These are phyloP conservation scores for Picochlorum sp. DNA, from an alignment of 139 green algal genomes.

Conservation along the genomic window DNA sequence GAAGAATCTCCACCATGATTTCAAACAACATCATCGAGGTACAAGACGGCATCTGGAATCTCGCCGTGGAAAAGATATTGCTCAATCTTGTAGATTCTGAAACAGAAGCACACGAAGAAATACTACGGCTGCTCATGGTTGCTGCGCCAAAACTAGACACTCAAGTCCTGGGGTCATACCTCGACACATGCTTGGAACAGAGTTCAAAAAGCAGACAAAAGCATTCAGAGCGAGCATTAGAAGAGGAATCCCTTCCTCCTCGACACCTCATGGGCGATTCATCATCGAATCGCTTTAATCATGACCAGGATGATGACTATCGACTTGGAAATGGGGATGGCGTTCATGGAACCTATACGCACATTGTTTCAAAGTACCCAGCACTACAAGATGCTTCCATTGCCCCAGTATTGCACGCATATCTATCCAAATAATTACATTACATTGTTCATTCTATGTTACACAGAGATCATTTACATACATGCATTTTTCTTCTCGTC, in stretches of 20 bases:
- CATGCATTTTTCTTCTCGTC: too few relatives aligned
- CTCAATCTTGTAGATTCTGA: constrained; percentile 48
- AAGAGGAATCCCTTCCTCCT: background rate
- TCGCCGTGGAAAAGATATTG: constrained; percentile 51
- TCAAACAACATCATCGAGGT: background rate
- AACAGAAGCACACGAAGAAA: constrained; percentile 63
- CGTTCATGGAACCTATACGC: constrained; percentile 27
- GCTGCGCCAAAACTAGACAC: constrained; percentile 31
- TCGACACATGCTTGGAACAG: constrained; percentile 34
- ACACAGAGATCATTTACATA: too few relatives aligned
- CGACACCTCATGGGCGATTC: background rate
- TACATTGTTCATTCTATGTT: too few relatives aligned
- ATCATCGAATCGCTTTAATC: background rate
- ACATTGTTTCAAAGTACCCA: constrained; percentile 23
- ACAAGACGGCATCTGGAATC: constrained; percentile 34
- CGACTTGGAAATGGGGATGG: constrained; percentile 18
- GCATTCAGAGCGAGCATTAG: background rate
- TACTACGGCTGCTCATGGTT: constrained; percentile 59
- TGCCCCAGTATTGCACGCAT: constrained; percentile 43
- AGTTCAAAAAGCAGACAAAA: constrained; percentile 6
- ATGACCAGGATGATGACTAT: background rate
- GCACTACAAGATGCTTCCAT: constrained; percentile 22
- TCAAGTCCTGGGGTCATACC: constrained; percentile 35
- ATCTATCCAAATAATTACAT: constrained; percentile 20
- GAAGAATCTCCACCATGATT: constrained; percentile 17